phyloP scores from a whole-genome alignment of 2,329 filamentous ascomycete genomes.

The Plectosphaerella plurivora region DNA sequence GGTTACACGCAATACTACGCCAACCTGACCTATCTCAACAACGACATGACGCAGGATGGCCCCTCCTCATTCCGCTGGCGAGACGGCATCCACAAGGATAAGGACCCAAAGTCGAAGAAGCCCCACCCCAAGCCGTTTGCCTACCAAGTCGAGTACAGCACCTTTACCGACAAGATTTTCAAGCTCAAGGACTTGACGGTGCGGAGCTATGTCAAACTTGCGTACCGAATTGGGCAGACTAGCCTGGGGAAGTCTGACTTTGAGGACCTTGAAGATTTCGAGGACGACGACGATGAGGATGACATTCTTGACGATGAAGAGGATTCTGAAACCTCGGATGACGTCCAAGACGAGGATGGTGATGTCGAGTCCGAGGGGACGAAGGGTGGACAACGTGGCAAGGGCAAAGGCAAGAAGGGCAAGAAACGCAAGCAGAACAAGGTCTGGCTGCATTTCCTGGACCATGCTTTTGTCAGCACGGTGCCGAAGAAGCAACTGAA shows the following conservation, averaged over 20 bases:
- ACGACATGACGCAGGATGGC: constrained; percentile 46
- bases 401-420: constrained; percentile 49
- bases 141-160: constrained; percentile 84
- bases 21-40: constrained; percentile 88
- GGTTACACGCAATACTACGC: constrained; percentile 90
- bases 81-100: constrained; percentile 57
- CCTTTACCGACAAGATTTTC: constrained; percentile 70
- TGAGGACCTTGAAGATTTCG: constrained; percentile 19
- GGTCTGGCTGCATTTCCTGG: constrained; percentile 73
- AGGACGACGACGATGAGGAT: constrained; percentile 16
- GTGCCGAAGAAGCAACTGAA: constrained; percentile 62
- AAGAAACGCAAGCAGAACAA: constrained; percentile 57
- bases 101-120: constrained; percentile 47
- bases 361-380: constrained; percentile 38
- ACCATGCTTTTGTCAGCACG: constrained; percentile 75
- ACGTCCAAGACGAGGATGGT: constrained; percentile 18
- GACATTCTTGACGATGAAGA: constrained; percentile 17
- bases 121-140: constrained; percentile 61
- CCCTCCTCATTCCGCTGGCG: constrained; percentile 49
- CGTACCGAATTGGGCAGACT: constrained; percentile 66
- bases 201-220: constrained; percentile 72
- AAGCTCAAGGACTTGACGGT: constrained; percentile 80
- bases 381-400: constrained; percentile 41
- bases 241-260: constrained; percentile 13
- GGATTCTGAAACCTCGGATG: constrained; percentile 21